Percentiles rank a stretch among this genome's conserved stretches.
Evolutionary conservation across 1,284 basidiomycete species (phyloP).

Genomic region (Earliella scabrosa): DNA sequence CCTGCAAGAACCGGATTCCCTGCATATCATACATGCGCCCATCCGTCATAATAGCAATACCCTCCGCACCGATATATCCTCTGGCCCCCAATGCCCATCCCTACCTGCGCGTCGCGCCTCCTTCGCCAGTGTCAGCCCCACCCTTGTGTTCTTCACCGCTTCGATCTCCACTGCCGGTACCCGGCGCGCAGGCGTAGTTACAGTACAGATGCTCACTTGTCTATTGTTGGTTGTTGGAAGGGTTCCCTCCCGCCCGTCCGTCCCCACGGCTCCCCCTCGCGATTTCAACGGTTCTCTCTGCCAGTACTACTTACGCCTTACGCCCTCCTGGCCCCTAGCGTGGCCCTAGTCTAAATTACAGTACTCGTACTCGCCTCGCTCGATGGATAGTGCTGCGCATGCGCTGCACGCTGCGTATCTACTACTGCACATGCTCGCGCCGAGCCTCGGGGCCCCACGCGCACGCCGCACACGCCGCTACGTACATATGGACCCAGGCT

Average conservation of each 20-base stretch:
- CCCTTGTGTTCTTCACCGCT: background rate
- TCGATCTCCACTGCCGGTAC: background rate
- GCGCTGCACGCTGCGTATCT: too few relatives aligned
- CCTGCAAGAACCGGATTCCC: constrained; percentile 4
- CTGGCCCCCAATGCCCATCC: too few relatives aligned
- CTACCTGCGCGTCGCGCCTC: too few relatives aligned
- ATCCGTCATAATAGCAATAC: constrained; percentile 21
- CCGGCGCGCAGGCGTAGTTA: constrained; percentile 14
- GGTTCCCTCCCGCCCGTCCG: background rate
- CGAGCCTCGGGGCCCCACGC: too few relatives aligned
- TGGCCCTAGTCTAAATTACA: background rate
- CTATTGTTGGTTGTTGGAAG: background rate
- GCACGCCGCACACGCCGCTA: too few relatives aligned
- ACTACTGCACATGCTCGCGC: background rate
- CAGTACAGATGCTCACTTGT: background rate
- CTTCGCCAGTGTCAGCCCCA: background rate
- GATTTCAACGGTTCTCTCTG: background rate
- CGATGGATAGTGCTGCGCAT: too few relatives aligned
- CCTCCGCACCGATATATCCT: constrained; percentile 20
- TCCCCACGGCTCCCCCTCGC: background rate
- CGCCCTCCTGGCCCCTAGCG: background rate
- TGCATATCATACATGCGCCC: constrained; percentile 6
- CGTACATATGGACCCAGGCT: too few relatives aligned
- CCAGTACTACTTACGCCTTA: background rate
- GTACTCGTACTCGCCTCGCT: background rate